phyloP scores from a whole-genome alignment of 2,329 filamentous ascomycete species.

The Diaporthe eres region DNA sequence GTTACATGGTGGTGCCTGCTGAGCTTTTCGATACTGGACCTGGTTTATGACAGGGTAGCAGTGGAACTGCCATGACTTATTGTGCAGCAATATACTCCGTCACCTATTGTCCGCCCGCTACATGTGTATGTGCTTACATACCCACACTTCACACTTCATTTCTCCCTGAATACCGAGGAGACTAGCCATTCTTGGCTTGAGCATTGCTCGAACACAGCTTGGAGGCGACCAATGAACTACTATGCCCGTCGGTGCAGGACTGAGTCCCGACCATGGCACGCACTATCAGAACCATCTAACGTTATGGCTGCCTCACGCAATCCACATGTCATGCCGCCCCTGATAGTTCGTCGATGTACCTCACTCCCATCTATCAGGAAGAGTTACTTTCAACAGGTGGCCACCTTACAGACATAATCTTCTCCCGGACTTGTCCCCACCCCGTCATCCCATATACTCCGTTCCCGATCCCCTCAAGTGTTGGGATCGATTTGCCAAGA shows the following conservation, averaged over 20 bases:
- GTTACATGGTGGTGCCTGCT: background rate
- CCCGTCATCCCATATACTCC: constrained; percentile 11
- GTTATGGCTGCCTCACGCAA: no score
- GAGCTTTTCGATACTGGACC: background rate
- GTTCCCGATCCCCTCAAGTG: background rate
- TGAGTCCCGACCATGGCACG: background rate
- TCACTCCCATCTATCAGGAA: background rate
- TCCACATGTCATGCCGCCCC: background rate
- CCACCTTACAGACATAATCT: background rate
- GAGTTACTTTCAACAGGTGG: background rate
- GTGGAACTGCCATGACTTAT: background rate
- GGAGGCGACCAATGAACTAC: background rate
- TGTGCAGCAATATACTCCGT: background rate
- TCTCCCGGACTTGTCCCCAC: background rate
- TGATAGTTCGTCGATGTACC: background rate
- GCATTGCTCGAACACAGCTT: background rate
- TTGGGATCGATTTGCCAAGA: background rate
- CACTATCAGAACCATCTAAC: background rate
- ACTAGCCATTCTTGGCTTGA: background rate
- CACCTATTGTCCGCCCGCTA: background rate
- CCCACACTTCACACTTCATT: background rate
- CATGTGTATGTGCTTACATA: background rate
- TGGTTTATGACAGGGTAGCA: background rate
- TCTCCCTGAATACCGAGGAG: background rate
- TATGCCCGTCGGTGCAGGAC: background rate